Percentiles rank a stretch among this genome's conserved stretches.
Evolutionary conservation across 805 yeast species (phyloP).

Genomic region (Alloascoidea hylecoeti): DNA sequence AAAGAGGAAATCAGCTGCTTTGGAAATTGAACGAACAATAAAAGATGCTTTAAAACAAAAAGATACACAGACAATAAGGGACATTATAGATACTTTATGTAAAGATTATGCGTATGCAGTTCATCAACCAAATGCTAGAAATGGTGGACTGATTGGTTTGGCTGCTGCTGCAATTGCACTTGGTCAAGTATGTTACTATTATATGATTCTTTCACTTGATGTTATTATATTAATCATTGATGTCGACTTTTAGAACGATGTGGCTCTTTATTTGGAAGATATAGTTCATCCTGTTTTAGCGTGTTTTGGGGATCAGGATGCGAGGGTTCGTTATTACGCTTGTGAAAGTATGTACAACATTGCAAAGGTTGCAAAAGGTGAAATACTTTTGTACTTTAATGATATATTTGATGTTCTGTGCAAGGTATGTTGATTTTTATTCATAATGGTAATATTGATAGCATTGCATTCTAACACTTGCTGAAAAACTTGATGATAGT

Average conservation of each 20-base stretch:
- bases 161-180: constrained; percentile 94
- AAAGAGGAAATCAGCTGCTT: constrained; percentile 42
- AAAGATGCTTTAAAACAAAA: constrained; percentile 50
- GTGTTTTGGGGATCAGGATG: constrained; percentile 93
- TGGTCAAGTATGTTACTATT: constrained; percentile 29
- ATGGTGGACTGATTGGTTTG: constrained; percentile 90
- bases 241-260: constrained; percentile 32
- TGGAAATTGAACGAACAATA: constrained; percentile 61
- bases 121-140: constrained; percentile 77
- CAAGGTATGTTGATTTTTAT: constrained; percentile 19
- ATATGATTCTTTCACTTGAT: too few relatives aligned
- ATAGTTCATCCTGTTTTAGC: constrained; percentile 90
- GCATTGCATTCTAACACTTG: not conserved
- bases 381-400: constrained; percentile 79
- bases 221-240: not conserved
- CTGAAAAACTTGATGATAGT: constrained; percentile 9
- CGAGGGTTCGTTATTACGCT: constrained; percentile 93
- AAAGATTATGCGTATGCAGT: constrained; percentile 70
- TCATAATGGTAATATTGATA: not conserved
- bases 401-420: constrained; percentile 91
- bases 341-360: constrained; percentile 93
- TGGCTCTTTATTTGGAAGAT: constrained; percentile 69
- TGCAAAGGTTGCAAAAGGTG: constrained; percentile 94
- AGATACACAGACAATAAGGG: constrained; percentile 43
- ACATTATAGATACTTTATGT: constrained; percentile 58